Base-by-base conservation (phyloP, 2,329 filamentous ascomycete genomes). In the Fusarium brachygibbosum region DNA sequence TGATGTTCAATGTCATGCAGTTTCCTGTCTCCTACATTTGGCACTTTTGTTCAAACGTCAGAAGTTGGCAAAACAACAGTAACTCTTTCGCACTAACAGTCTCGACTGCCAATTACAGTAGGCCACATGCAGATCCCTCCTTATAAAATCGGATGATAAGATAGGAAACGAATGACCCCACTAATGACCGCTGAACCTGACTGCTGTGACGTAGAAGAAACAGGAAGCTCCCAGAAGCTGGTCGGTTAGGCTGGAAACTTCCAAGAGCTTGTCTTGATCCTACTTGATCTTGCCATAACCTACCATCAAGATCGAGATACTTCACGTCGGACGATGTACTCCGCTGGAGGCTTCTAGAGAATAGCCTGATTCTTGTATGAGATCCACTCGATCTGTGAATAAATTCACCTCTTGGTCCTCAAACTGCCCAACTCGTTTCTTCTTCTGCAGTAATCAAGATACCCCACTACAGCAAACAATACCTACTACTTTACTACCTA, bases 191-290 rank as follows among this genome's bases (percentile, higher is more conserved):
- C 21, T 45, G 32, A 54, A 71, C 71, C 69, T 72, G 73, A 72
- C 49, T 65, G 45, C 35, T 67, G 78, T 79, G 78, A 79, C 78
- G 77, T 80, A 77, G 72, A 74, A 74, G 51, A 62, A 32, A 72
- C 77, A 69, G 45, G 69, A 68, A 70, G 73, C 66, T 79, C 76
- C 77, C 48, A 66, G 62, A 66, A 66, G 54, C 62, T 65, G 42
- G 56, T 23, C 69, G 72, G 76, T 67, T 73, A 74, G 50, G 77
- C 68, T 70, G 63, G 70, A 63, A 66, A 56, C 66, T 76, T 78
- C 76, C 69, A 74, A 40, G 65, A 68, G 61, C 66, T 58, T 63
- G 63, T 70, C 63, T 63, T 67, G 72, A 71, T 65, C 50, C 45
- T 72, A 68, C 74, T 70, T 65, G 72, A 72, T 61, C 44, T 55